Conservation (phyloP, 768 basidiomycete genomes). For the Hirschioporus abietinus region DNA sequence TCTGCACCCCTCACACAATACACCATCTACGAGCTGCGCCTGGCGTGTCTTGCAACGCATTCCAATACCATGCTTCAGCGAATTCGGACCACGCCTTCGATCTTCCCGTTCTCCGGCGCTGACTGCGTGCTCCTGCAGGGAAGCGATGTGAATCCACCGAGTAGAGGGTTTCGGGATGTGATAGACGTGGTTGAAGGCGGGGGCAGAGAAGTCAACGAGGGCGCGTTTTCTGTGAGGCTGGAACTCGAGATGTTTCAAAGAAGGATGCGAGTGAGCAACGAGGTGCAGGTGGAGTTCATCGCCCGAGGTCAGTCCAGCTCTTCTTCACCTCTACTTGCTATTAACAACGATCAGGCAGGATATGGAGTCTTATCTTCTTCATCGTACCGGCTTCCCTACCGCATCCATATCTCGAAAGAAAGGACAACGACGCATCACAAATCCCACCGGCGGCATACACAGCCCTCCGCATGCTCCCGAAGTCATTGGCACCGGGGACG, state of each 20-base stretch:
- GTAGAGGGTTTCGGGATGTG: neutral
- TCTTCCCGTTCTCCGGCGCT: conserved; percentile 37
- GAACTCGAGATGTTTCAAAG: neutral
- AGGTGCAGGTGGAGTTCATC: neutral
- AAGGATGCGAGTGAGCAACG: neutral
- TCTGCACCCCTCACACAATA: conserved; percentile 36
- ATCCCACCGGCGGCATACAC: neutral
- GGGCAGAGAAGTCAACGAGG: neutral
- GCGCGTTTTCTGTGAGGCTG: neutral
- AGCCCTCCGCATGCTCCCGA: neutral
- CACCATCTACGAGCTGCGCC: conserved; percentile 55
- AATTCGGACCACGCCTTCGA: conserved; percentile 44
- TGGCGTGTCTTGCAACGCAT: conserved; percentile 59
- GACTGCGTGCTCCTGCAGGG: neutral
- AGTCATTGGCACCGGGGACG: neutral
- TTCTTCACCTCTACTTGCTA: neutral
- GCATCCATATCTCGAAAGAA: neutral
- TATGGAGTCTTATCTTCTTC: neutral
- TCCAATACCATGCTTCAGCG: conserved; percentile 59
- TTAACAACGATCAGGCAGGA: neutral
- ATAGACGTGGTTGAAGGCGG: neutral
- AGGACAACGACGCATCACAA: neutral
- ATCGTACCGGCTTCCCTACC: neutral
- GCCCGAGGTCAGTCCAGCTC: neutral
- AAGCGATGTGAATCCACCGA: neutral